These are phyloP conservation scores for Xylariomycetidae sp. DNA, from an alignment of 2,329 filamentous ascomycete species.

Conservation along the genomic window DNA sequence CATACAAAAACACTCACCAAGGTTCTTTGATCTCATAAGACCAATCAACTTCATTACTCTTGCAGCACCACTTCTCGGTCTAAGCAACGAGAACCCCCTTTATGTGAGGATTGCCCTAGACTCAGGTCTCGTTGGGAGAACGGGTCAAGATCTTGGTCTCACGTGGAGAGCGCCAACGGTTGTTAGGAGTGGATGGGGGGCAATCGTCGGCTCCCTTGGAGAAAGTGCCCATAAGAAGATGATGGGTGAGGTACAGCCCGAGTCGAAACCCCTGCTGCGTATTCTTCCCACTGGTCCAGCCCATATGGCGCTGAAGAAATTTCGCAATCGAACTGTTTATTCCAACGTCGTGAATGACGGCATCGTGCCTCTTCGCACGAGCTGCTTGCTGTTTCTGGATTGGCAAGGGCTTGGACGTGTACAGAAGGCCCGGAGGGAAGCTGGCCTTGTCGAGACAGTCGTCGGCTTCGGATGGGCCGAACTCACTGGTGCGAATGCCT, in stretches of 20 bases:
- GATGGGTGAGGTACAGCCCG: conserved; percentile 61
- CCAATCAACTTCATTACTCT: conserved; percentile 89
- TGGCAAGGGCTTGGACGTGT: conserved; percentile 93
- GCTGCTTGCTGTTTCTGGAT: conserved; percentile 92
- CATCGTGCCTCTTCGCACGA: conserved; percentile 91
- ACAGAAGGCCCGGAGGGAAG: conserved; percentile 89
- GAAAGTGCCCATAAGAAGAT: conserved; percentile 59
- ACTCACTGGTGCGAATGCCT: conserved; percentile 67
- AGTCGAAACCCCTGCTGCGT: conserved; percentile 81
- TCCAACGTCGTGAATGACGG: conserved; percentile 98
- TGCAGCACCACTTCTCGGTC: conserved; percentile 80
- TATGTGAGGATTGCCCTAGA: conserved; percentile 97
- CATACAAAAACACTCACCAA: conserved; percentile 90
- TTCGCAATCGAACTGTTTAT: conserved; percentile 86
- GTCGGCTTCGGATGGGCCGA: conserved; percentile 95
- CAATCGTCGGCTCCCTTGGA: conserved; percentile 76
- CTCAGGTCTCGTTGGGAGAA: conserved; percentile 92
- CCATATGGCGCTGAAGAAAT: conserved; percentile 79
- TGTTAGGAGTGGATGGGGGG: conserved; percentile 81
- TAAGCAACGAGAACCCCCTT: conserved; percentile 95
- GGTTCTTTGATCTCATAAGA: conserved; percentile 80
- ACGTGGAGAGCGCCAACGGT: conserved; percentile 90
- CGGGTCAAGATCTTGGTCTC: conserved; percentile 88
- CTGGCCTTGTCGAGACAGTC: conserved; percentile 86
- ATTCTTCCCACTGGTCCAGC: conserved; percentile 90